Evolutionary conservation across 371 early-diverging fungal genomes (phyloP), one percentile per base, ranked within the genome.

Genomic region (Actinomucor elegans): DNA sequence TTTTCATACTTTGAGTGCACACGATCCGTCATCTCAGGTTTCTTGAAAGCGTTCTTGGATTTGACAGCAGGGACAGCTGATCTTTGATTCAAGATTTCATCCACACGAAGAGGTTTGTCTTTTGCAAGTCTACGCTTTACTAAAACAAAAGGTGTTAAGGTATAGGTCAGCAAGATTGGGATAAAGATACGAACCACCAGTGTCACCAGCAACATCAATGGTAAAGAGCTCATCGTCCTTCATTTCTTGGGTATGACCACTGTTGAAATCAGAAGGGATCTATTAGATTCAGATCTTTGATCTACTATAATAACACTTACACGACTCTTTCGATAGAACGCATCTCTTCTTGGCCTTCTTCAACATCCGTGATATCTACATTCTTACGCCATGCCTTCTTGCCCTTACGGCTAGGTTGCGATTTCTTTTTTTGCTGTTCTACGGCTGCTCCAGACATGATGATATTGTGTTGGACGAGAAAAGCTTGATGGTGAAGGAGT

Each of bases 331-430:
- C 92, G 62, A 93, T 91, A 21, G 73, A 80, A 52, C 93, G 80
- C 40, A 83, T 55, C 48, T 89, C 86, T 29, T 91, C 92, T 41
- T 96, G 79, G 20, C 71, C 79, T 33, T 77, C 69, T 61, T 95
- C 96, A 15, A 95, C 81, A 32, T 85, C 85, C 0, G 66, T 65
- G 29, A 94, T 77, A 62, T 97, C 94, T 45, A 95, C 86, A 56
- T 96, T 94, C 71, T 92, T 94, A 59, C 91, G 83, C 97, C 96
- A 96, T 55, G 84, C 88, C 64, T 93, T 88, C 79, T 92, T 96
- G 61, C 91, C 92, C 71, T 94, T 96, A 65, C 96, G 84, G 59
- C 85, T 80, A 14, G 72, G 61, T 41, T 77, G 74, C 9, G 61
- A n/a, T 29, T 61, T 71, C 38, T 61, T 61, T 35, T 47, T 46